Conservation (phyloP, 2,329 filamentous ascomycete species). For the Emmonsiellopsis sp. region DNA sequence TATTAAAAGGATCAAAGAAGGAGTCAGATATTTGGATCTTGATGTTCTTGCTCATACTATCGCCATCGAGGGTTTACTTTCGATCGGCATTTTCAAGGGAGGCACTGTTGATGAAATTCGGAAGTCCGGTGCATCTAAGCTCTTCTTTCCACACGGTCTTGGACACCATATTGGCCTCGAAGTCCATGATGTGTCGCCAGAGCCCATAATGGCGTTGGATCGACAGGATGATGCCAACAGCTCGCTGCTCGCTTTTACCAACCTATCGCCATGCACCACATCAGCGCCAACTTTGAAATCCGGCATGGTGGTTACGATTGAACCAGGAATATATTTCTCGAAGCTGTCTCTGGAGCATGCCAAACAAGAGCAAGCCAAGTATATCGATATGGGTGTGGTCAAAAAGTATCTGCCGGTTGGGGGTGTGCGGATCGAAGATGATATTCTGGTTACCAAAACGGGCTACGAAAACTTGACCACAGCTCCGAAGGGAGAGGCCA, state of each 20-base stretch:
- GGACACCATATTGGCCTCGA: conserved; percentile 47
- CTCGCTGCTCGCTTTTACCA: conserved; percentile 9
- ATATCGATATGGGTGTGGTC: conserved; percentile 31
- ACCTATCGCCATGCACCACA: conserved; percentile 21
- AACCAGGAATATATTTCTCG: conserved; percentile 43
- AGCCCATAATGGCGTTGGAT: conserved; percentile 23
- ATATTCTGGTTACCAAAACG: conserved; percentile 60
- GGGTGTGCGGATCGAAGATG: conserved; percentile 41
- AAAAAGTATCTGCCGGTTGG: conserved; percentile 32
- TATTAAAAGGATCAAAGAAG: conserved; percentile 62
- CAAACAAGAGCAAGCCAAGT: conserved; percentile 21
- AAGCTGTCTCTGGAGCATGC: conserved; percentile 27
- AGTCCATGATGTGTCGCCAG: conserved; percentile 33
- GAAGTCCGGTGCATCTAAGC: conserved; percentile 25
- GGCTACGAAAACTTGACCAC: conserved; percentile 66
- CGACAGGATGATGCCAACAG: conserved; percentile 10
- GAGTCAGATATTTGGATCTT: conserved; percentile 70
- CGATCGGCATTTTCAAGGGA: conserved; percentile 63
- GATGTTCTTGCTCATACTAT: conserved; percentile 72
- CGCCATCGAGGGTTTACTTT: conserved; percentile 68
- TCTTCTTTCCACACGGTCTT: conserved; percentile 42
- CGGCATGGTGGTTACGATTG: conserved; percentile 48
- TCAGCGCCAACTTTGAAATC: conserved; percentile 34
- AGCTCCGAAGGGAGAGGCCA: conserved; percentile 56
- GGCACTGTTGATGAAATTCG: conserved; percentile 44